phyloP scores from a whole-genome alignment of 1,284 basidiomycete species.

The Lentinus polychrous region DNA sequence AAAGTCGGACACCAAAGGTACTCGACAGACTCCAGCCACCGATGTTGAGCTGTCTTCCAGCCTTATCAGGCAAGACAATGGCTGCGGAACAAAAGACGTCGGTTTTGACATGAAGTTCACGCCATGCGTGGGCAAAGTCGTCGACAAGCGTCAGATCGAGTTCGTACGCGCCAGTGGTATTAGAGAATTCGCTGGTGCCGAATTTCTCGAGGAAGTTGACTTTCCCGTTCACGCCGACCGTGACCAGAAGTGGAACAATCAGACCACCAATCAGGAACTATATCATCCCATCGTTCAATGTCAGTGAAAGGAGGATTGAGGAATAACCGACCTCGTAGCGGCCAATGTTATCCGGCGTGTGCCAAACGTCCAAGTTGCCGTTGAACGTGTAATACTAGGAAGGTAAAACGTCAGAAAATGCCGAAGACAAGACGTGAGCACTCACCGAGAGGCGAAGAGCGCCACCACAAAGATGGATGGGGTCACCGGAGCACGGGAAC shows the following conservation, averaged over 20 bases:
- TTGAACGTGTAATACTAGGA: conserved; percentile 51
- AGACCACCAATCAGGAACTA: conserved; percentile 59
- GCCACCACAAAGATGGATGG: conserved; percentile 57
- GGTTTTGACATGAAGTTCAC: conserved; percentile 64
- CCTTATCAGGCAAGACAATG: conserved; percentile 66
- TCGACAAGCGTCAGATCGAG: conserved; percentile 52
- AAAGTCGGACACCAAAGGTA: conserved; percentile 62
- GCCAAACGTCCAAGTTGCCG: conserved; percentile 52
- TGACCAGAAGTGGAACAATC: conserved; percentile 64
- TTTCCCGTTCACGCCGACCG: conserved; percentile 71
- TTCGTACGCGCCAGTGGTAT: conserved; percentile 73
- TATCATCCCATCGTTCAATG: not conserved
- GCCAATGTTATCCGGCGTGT: conserved; percentile 55
- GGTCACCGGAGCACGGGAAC: conserved; percentile 60
- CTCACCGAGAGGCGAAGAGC: conserved; percentile 28
- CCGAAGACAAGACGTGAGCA: not conserved
- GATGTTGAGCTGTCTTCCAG: conserved; percentile 59
- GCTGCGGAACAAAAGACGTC: conserved; percentile 75
- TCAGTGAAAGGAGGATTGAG: not conserved
- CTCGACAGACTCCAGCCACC: conserved; percentile 63
- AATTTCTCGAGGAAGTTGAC: conserved; percentile 69
- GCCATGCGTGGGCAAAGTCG: conserved; percentile 55
- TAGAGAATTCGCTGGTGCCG: conserved; percentile 42
- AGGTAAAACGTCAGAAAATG: not conserved
- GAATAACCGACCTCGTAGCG: conserved; percentile 48